A percentile compares a stretch with the other conserved stretches of the same genome.
Evolutionary conservation across 2,329 filamentous ascomycete genomes (phyloP).

Genomic region (Plenodomus biglobosus): DNA sequence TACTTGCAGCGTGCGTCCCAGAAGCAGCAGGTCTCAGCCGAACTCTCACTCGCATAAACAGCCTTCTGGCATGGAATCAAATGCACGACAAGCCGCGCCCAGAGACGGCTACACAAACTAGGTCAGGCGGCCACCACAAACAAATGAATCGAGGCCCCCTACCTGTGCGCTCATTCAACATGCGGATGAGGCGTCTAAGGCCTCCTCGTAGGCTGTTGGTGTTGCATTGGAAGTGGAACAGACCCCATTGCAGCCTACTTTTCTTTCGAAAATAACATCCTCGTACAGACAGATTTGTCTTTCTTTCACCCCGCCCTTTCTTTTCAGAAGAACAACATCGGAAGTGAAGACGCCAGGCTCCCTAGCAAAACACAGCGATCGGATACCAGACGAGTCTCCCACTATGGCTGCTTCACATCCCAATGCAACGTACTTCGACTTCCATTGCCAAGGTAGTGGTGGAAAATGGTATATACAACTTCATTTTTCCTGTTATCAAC

Average conservation of each 20-base stretch:
- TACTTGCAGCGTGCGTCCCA: slow-evolving; percentile 8
- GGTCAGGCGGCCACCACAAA: background rate
- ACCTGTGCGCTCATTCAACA: slow-evolving; percentile 1
- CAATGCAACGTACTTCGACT: slow-evolving; percentile 15
- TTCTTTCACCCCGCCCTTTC: slow-evolving; percentile 7
- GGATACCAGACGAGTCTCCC: background rate
- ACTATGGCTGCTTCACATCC: slow-evolving; percentile 2
- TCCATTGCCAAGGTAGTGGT: slow-evolving; percentile 22
- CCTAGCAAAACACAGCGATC: background rate
- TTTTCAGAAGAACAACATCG: slow-evolving; percentile 1
- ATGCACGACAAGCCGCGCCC: slow-evolving; percentile 9
- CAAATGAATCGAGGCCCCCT: background rate
- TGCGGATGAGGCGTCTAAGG: slow-evolving; percentile 4
- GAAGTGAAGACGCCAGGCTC: no score
- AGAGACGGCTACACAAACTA: slow-evolving; percentile 3
- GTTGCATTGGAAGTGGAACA: slow-evolving; percentile 4
- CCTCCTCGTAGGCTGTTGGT: background rate
- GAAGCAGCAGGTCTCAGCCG: slow-evolving; percentile 7
- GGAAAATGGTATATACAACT: slow-evolving; percentile 23
- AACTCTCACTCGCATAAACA: slow-evolving; percentile 9
- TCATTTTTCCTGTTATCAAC: background rate
- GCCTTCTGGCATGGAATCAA: slow-evolving; percentile 22
- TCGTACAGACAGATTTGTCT: slow-evolving; percentile 8
- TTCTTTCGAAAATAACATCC: slow-evolving; percentile 1
- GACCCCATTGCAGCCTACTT: slow-evolving; percentile 8